A percentile compares a stretch with the other conserved stretches of the same genome.
These are phyloP conservation scores for Pythium phragmiticola DNA, from an alignment of 352 stramenopile genomes.

Conservation along the genomic window DNA sequence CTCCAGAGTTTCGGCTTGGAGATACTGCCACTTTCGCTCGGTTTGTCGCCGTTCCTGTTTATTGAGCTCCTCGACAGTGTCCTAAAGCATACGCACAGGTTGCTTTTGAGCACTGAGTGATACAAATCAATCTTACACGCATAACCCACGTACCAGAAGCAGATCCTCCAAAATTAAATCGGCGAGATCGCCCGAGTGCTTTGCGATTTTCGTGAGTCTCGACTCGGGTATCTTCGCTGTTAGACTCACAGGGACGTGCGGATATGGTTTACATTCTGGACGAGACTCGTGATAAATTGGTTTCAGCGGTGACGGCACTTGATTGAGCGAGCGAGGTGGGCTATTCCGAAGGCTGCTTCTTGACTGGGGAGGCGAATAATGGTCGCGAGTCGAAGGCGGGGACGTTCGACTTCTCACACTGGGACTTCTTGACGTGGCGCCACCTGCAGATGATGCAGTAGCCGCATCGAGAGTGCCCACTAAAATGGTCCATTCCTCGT, in stretches of 20 bases:
- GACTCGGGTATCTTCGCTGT: constrained; percentile 39
- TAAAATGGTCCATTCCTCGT: constrained; percentile 67
- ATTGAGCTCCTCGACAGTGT: constrained; percentile 60
- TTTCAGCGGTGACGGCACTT: constrained; percentile 1
- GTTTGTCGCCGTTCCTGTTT: constrained; percentile 44
- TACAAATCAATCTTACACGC: neutral
- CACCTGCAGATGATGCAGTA: constrained; percentile 32
- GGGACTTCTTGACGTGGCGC: neutral
- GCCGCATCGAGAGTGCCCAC: constrained; percentile 64
- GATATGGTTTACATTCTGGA: neutral
- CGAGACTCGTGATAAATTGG: neutral
- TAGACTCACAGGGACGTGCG: constrained; percentile 8
- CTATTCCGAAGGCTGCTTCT: constrained; percentile 6
- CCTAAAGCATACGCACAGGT: constrained; percentile 27
- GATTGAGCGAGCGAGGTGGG: constrained; percentile 4
- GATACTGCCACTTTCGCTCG: constrained; percentile 23
- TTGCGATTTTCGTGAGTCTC: constrained; percentile 40
- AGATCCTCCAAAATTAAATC: constrained; percentile 63
- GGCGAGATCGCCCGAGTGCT: constrained; percentile 53
- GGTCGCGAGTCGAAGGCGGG: neutral
- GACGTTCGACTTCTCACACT: constrained; percentile 9
- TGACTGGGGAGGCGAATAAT: constrained; percentile 3
- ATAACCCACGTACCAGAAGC: constrained; percentile 37
- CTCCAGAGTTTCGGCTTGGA: constrained; percentile 42
- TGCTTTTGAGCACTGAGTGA: neutral